These are phyloP conservation scores for Colletotrichum trifolii DNA, from an alignment of 2,329 filamentous ascomycete species.

Conservation along the genomic window DNA sequence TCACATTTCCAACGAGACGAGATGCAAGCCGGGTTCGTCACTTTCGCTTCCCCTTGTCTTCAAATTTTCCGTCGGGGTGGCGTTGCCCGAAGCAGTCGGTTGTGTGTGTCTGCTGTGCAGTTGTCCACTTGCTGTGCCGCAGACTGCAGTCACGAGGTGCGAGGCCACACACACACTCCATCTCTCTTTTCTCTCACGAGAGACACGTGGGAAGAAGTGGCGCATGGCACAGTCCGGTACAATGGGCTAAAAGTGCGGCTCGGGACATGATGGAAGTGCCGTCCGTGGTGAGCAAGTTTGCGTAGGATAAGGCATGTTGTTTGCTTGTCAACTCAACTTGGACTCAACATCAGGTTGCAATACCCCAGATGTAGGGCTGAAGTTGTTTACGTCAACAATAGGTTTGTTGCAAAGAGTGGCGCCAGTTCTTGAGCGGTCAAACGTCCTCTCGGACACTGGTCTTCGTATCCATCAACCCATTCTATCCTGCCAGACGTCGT, in stretches of 20 bases:
- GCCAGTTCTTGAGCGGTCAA: too few species aligned
- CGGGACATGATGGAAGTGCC: not conserved
- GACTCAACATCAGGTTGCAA: slow-evolving; percentile 10
- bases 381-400: too few species aligned
- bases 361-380: slow-evolving; percentile 14
- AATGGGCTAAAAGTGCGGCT: not conserved
- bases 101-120: too few species aligned
- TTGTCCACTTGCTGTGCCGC: too few species aligned
- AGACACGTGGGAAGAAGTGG: slow-evolving; percentile 4
- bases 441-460: too few species aligned
- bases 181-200: too few species aligned
- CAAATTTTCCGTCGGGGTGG: slow-evolving; percentile 14
- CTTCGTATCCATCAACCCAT: not conserved
- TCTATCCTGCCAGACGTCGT: not conserved
- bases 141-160: too few species aligned
- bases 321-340: not conserved
- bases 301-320: not conserved
- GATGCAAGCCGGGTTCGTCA: not conserved
- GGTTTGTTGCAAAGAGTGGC: too few species aligned
- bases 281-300: slow-evolving; percentile 10
- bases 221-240: not conserved
- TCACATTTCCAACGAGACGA: slow-evolving; percentile 11
- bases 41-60: slow-evolving; percentile 6
- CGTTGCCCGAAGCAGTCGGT: not conserved
- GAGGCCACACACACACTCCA: too few species aligned